Evolutionary conservation across 306 rosid species (phyloP), one percentile per base, ranked within the genome.

Genomic region (Prosopis cineraria): DNA sequence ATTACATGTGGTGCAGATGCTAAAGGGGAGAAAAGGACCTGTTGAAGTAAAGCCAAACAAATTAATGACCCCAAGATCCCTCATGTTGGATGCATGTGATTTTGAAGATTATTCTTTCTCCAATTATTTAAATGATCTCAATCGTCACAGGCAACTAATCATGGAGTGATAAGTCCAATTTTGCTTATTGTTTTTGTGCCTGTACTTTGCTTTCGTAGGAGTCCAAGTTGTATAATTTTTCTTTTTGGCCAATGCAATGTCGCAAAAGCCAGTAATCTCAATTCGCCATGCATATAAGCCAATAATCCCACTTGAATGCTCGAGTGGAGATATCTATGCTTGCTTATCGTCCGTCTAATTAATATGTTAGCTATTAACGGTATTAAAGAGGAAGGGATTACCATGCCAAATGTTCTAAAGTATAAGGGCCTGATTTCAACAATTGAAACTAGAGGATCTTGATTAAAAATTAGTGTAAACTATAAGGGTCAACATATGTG

Each of bases 101-200:
- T 73, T 89, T 58, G 98, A 93, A 81, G 98, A 91, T 67, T 93
- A 91, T 66, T 84, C 93, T 2, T 87, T 89, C 79, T 79, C 93
- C 3, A 93, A 72, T 75, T 91, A 93, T 76, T 84, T 91, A 73
- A 88, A 52, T 22, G 95, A 91, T 80, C 85, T 91, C 52, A 82
- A 69, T 70, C 97, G 98, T 67, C 97, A 93, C 33, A 86, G 85
- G 89, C 85, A 91, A 60, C 84, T 93, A 22, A 75, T 91, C 19
- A 70, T 93, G 98, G 98, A 91, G 89, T 91, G 83, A 66, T n/a
- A 17, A 7, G 6, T 6, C 65, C 65, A 45, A 17, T 48, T 10
- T 82, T 68, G 74, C 73, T 43, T 29, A 55, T 33, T 82, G 48
- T 40, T 59, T n/a, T n/a, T n/a, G 58, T 31, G 37, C 55, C 62